Percentiles rank a stretch among this genome's conserved stretches.
Evolutionary conservation across 2,329 filamentous ascomycete genomes (phyloP).

Genomic region (Colletotrichum higginsianum): DNA sequence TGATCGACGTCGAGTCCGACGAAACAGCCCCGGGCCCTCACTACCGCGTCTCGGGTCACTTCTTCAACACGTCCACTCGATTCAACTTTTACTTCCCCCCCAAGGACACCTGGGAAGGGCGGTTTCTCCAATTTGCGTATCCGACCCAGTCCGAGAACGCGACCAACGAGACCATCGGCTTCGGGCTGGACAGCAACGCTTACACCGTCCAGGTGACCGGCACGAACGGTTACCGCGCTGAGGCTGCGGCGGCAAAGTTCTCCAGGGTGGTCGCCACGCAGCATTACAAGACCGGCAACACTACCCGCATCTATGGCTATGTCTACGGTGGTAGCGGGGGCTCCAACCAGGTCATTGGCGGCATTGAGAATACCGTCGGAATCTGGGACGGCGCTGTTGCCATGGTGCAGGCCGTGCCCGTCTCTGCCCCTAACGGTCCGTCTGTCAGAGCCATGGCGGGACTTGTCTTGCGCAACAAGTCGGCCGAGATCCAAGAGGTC

Average conservation of each 20-base stretch:
- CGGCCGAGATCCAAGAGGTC: slow-evolving; percentile 25
- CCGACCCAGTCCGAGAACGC: too few species aligned
- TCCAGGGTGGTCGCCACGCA: too few species aligned
- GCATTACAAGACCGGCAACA: too few species aligned
- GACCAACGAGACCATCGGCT: too few species aligned
- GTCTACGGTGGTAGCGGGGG: slow-evolving; percentile 46
- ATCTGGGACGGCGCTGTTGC: slow-evolving; percentile 46
- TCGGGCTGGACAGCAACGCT: too few species aligned
- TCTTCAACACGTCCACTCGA: slow-evolving; percentile 7
- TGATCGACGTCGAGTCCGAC: slow-evolving; percentile 42
- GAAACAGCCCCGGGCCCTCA: slow-evolving; percentile 35
- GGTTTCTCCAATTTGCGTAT: too few species aligned
- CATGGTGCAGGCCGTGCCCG: too few species aligned
- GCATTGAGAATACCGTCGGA: slow-evolving; percentile 43
- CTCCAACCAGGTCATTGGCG: slow-evolving; percentile 44
- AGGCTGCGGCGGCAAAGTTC: too few species aligned
- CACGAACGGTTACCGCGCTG: too few species aligned
- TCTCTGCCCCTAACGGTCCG: slow-evolving; percentile 27
- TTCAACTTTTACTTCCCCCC: too few species aligned
- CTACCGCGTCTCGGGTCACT: slow-evolving; percentile 40
- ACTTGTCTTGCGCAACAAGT: slow-evolving; percentile 22
- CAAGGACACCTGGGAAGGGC: too few species aligned
- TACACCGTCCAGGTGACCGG: too few species aligned
- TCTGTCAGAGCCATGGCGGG: slow-evolving; percentile 37
- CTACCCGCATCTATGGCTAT: background rate